A percentile compares a stretch with the other conserved stretches of the same genome.
Evolutionary conservation across 176 grass and related monocot genomes (phyloP).

Genomic region (Leersia perrieri): DNA sequence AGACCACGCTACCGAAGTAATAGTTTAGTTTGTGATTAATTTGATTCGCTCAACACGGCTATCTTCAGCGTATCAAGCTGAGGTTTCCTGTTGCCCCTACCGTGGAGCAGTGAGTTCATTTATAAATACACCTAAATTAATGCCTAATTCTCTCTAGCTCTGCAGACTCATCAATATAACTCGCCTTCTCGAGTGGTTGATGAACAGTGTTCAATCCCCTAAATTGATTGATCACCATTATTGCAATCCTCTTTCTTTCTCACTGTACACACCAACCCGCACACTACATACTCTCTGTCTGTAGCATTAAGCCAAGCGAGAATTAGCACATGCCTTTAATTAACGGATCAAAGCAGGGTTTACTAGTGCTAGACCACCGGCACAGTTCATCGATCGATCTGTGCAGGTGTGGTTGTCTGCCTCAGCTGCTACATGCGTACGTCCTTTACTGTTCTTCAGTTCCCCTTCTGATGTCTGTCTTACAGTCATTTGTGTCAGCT

Average conservation of each 20-base stretch:
- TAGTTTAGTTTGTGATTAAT: neutral
- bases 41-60: neutral
- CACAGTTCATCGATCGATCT: no score
- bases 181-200: neutral
- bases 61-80: neutral
- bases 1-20: no score
- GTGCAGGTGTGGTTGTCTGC: no score
- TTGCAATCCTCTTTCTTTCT: neutral
- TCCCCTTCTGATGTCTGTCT: neutral
- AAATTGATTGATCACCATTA: neutral
- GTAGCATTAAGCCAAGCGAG: no score
- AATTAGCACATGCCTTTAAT: neutral
- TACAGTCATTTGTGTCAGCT: constrained; percentile 24
- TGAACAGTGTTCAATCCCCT: neutral
- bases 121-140: no score
- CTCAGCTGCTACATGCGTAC: no score
- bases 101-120: neutral
- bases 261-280: neutral
- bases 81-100: neutral
- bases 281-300: no score
- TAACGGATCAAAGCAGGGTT: no score
- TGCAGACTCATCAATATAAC: neutral
- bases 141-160: neutral
- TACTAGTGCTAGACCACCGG: no score
- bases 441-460: neutral